Evolutionary conservation across 352 stramenopile genomes (phyloP).

Genomic region (Peronospora farinosa): DNA sequence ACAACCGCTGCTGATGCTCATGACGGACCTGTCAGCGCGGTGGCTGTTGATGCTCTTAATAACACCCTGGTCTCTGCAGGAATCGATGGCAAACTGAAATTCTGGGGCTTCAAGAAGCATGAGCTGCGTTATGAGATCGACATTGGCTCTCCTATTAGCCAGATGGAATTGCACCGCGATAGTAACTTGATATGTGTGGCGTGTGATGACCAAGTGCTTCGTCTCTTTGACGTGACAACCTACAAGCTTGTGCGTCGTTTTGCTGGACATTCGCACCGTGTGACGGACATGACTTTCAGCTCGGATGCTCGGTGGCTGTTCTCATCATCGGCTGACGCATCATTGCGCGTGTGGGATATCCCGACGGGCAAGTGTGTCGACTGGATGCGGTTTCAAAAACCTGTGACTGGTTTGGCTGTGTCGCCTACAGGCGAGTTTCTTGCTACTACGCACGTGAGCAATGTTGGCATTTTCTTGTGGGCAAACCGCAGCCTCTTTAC

Average conservation of each 20-base stretch:
- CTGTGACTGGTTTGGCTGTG: constrained; percentile 87
- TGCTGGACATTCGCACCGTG: constrained; percentile 65
- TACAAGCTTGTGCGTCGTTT: constrained; percentile 86
- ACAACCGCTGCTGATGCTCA: constrained; percentile 43
- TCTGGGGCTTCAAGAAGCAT: constrained; percentile 87
- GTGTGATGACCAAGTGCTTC: constrained; percentile 84
- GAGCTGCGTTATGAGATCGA: constrained; percentile 56
- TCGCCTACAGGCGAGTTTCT: constrained; percentile 94
- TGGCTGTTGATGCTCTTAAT: constrained; percentile 87
- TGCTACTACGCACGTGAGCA: constrained; percentile 89
- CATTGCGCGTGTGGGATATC: constrained; percentile 91
- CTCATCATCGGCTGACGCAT: constrained; percentile 81
- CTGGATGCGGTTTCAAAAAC: constrained; percentile 91
- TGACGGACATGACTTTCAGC: constrained; percentile 89
- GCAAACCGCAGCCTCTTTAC: constrained; percentile 92
- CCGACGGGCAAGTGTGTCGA: constrained; percentile 92
- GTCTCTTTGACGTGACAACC: constrained; percentile 82
- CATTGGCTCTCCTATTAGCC: constrained; percentile 67
- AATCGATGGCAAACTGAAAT: constrained; percentile 86
- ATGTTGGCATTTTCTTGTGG: constrained; percentile 93
- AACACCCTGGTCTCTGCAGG: constrained; percentile 69
- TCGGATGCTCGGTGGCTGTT: constrained; percentile 86
- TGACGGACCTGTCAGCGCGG: constrained; percentile 73
- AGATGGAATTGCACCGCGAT: constrained; percentile 82
- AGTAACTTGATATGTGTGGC: constrained; percentile 84